Percentiles rank a stretch among this genome's conserved stretches.
phyloP scores from a whole-genome alignment of 768 basidiomycete genomes.

The Russula griseocarnosa region DNA sequence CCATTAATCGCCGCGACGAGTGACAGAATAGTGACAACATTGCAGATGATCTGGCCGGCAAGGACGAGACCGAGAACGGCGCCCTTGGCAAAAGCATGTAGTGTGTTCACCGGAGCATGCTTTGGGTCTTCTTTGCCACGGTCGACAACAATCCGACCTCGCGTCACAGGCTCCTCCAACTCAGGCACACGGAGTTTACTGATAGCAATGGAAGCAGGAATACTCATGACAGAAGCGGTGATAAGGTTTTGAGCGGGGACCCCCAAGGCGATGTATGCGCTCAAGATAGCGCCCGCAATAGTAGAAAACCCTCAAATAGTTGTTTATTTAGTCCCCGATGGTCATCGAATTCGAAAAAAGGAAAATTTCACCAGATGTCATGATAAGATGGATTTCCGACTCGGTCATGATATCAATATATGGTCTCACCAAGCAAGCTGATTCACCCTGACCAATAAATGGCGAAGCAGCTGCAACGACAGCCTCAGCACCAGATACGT shows the following conservation, averaged over 20 bases:
- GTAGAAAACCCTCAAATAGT: conserved; percentile 65
- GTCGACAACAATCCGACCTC: conserved; percentile 74
- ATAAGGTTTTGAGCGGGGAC: conserved; percentile 77
- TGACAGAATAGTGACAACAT: conserved; percentile 80
- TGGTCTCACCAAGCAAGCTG: conserved; percentile 78
- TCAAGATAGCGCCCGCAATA: conserved; percentile 85
- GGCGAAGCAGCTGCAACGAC: conserved; percentile 90
- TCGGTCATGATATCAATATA: conserved; percentile 82
- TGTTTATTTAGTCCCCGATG: background rate
- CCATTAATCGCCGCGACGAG: conserved; percentile 81
- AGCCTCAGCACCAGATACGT: conserved; percentile 91
- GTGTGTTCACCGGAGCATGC: conserved; percentile 62
- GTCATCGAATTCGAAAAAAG: background rate
- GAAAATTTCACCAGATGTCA: conserved; percentile 66
- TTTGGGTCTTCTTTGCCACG: conserved; percentile 59
- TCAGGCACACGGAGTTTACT: conserved; percentile 86
- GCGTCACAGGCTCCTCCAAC: conserved; percentile 79
- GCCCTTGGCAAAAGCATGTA: conserved; percentile 86
- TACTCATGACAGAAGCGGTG: conserved; percentile 91
- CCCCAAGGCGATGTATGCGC: conserved; percentile 75
- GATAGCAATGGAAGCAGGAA: conserved; percentile 90
- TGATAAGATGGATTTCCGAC: conserved; percentile 78
- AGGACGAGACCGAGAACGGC: conserved; percentile 81
- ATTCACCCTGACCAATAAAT: conserved; percentile 89
- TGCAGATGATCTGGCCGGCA: conserved; percentile 87